Base-by-base conservation (phyloP, 2,329 filamentous ascomycete species). In the Cladosporium sphaerospermum region DNA sequence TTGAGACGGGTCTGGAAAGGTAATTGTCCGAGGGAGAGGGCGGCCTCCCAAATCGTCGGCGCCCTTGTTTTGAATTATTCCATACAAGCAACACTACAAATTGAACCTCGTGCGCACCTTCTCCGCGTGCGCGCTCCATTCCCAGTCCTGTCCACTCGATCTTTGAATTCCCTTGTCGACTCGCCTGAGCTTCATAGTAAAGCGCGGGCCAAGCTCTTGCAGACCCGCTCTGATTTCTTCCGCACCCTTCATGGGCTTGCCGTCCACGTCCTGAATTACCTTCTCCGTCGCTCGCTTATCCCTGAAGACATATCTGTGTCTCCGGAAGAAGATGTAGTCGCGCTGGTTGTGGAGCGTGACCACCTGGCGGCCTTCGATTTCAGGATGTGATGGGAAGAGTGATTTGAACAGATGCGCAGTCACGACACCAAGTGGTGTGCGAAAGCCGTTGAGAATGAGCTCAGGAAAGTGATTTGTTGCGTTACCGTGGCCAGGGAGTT, bases 81-180 rank as follows among this genome's bases (percentile, higher is more conserved):
- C 8, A 41, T 49, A 41, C 9, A 28, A 18, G 19, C 10, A 41
- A n/a, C 16, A 18, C 56, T 73, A 97, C 67, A 99, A 76, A 72
- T 95, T 93, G 75, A 97, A 99, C 68, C 89, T 85, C 61, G 92
- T 97, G 64, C 93, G 80, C 66, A 88, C 78, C 77, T 96, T 96
- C 75, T 99, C 93, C 85, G 93, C 95, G 67, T 84, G 84, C 9
- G 88, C 86, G 74, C 95, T 95, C 93, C 93, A 99, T 69, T 96
- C 83, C 92, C 93, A 97, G 67, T 95, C 88, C 61, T 89, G 81
- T 36, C 89, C 89, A 70, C 82, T 84, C 44, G 71, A 85, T 75
- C 70, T 83, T 76, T 76, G 88, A 59, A 99, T 87, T 0, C 91
- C 92, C 72, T 90, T 91, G 68, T 97, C 92, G 41, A 97, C 85